Conservation (phyloP, 2,329 filamentous ascomycete genomes). For the Venturia nashicola region DNA sequence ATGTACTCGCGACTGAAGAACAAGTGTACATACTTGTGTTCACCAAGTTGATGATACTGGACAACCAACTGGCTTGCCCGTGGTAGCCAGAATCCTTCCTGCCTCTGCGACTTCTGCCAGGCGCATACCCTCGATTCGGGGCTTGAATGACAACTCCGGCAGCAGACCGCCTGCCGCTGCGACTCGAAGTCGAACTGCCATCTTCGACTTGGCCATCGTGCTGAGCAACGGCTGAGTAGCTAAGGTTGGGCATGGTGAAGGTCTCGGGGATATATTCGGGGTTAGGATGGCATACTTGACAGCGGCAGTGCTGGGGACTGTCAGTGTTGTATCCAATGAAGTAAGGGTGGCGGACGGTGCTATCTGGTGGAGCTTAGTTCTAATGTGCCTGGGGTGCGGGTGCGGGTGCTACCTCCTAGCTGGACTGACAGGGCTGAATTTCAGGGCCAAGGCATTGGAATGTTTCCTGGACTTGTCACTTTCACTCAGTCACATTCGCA, state of each 20-base stretch:
- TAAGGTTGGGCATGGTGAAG: neutral
- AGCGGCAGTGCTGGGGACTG: neutral
- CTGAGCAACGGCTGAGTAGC: neutral
- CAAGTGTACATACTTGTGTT: constrained; percentile 64
- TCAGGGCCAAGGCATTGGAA: neutral
- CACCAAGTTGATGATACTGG: constrained; percentile 86
- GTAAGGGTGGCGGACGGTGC: neutral
- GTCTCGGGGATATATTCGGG: neutral
- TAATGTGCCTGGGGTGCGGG: neutral
- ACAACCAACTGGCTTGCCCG: constrained; percentile 77
- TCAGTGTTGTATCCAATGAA: neutral
- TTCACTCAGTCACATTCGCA: neutral
- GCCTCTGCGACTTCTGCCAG: neutral
- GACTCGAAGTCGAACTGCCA: neutral
- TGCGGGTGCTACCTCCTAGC: too few species aligned
- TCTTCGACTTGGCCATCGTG: neutral
- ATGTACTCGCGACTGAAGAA: neutral
- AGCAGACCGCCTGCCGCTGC: neutral
- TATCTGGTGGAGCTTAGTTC: neutral
- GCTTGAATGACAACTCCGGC: neutral
- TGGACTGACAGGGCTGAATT: neutral
- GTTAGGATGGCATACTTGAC: neutral
- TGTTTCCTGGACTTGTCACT: neutral
- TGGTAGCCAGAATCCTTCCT: constrained; percentile 56
- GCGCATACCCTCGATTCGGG: neutral